Evolutionary conservation across 805 yeast genomes (phyloP).

Genomic region (Saccharomycopsis vini): DNA sequence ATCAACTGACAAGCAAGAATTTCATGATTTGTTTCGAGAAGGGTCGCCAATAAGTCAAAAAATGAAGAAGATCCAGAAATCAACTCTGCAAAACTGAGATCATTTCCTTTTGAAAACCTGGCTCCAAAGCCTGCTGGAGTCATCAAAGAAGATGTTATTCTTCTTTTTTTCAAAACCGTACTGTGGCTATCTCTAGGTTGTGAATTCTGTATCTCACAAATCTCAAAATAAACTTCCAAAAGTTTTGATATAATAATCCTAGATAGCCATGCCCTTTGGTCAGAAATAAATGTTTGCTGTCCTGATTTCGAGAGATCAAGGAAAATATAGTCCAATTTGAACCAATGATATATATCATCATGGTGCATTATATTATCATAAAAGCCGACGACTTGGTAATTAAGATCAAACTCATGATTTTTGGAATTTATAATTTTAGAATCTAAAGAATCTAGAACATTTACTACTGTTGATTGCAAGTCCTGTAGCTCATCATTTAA

Average conservation of each 20-base stretch:
- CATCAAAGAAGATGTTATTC: too few relatives aligned
- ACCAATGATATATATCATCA: slow-evolving; percentile 12
- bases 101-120: too few relatives aligned
- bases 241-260: background rate
- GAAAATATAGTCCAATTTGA: slow-evolving; percentile 8
- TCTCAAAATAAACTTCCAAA: background rate
- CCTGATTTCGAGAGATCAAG: background rate
- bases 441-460: background rate
- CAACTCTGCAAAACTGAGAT: too few relatives aligned
- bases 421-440: background rate
- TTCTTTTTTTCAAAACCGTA: too few relatives aligned
- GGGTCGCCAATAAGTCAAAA: too few relatives aligned
- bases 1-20: background rate
- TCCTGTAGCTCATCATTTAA: background rate
- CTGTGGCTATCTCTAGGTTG: too few relatives aligned
- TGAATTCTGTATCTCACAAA: too few relatives aligned
- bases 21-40: background rate
- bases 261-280: slow-evolving; percentile 10
- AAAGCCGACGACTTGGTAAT: background rate
- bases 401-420: background rate
- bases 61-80: too few relatives aligned
- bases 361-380: slow-evolving; percentile 5
- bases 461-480: background rate
- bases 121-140: too few relatives aligned
- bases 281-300: background rate